phyloP scores from a whole-genome alignment of 108 stramenopile genomes.

The Parietichytrium sp. region DNA sequence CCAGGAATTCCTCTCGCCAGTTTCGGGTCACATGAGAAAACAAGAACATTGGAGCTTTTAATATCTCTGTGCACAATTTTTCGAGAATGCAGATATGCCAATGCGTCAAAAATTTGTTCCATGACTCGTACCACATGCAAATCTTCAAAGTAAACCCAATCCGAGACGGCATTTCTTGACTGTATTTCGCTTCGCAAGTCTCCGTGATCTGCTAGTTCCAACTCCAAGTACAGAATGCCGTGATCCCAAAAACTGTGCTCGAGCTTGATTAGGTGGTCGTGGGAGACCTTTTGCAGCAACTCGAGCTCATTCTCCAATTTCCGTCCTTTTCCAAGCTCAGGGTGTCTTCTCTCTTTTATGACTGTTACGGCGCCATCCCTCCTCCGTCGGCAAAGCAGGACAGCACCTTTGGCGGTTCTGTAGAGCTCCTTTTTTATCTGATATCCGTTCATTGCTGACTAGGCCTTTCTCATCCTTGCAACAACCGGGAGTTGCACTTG shows the following conservation, averaged over 20 bases:
- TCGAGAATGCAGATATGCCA: conserved; percentile 38
- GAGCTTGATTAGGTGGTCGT: conserved; percentile 58
- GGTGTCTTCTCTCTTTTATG: conserved; percentile 37
- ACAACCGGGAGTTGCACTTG: no score
- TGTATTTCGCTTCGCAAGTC: conserved; percentile 33
- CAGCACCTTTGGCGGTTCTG: no score
- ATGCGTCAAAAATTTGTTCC: conserved; percentile 37
- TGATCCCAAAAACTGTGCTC: conserved; percentile 53
- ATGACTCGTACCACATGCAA: not conserved
- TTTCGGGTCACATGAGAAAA: not conserved
- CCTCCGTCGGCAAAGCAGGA: not conserved
- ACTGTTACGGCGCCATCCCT: not conserved
- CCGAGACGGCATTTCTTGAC: not conserved
- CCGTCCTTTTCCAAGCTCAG: conserved; percentile 14
- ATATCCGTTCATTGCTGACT: no score
- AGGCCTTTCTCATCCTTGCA: no score
- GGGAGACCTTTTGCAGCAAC: conserved; percentile 42
- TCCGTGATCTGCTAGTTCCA: conserved; percentile 43
- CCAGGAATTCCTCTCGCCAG: not conserved
- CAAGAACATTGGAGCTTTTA: conserved; percentile 40
- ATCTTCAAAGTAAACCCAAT: not conserved
- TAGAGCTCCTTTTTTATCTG: no score
- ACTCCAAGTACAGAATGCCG: conserved; percentile 51
- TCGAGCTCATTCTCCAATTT: conserved; percentile 11
- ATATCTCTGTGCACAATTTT: conserved; percentile 52